A percentile compares a stretch with the other conserved stretches of the same genome.
phyloP scores from a whole-genome alignment of 164 flowering plant species.

The Piper betle region DNA sequence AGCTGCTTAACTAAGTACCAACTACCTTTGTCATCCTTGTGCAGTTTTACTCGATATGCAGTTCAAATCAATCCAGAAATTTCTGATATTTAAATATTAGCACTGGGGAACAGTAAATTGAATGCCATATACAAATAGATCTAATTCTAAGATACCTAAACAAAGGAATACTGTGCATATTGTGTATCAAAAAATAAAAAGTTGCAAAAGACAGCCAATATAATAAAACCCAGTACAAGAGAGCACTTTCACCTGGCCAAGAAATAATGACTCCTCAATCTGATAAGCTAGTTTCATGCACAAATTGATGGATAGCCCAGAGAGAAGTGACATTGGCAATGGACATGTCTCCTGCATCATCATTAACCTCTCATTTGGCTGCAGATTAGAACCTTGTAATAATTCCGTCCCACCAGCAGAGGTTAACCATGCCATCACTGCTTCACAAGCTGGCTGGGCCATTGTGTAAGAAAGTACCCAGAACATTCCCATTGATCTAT shows the following conservation, averaged over 20 bases:
- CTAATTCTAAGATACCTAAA: no score
- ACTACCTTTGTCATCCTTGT: no score
- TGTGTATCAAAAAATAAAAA: no score
- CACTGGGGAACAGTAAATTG: no score
- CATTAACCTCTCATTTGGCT: conserved; percentile 69
- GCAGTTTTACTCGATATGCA: no score
- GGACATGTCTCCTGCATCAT: conserved; percentile 80
- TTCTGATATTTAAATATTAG: no score
- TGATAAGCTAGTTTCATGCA: conserved; percentile 65
- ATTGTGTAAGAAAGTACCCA: conserved; percentile 97
- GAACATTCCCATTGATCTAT: conserved; percentile 94
- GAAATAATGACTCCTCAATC: conserved; percentile 81
- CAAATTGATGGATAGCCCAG: conserved; percentile 80
- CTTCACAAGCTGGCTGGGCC: conserved; percentile 93
- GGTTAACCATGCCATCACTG: conserved; percentile 68
- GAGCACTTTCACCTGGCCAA: conserved; percentile 52
- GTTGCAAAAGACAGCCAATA: not conserved
- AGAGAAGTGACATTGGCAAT: conserved; percentile 71
- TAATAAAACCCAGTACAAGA: not conserved
- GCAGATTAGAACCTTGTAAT: conserved; percentile 52
- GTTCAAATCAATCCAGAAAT: no score
- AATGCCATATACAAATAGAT: no score
- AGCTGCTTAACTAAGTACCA: no score
- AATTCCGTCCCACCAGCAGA: conserved; percentile 70
- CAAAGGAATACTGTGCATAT: no score